These are phyloP conservation scores for Eucalyptus melliodora DNA, from an alignment of 345 rosid genomes.

Conservation along the genomic window DNA sequence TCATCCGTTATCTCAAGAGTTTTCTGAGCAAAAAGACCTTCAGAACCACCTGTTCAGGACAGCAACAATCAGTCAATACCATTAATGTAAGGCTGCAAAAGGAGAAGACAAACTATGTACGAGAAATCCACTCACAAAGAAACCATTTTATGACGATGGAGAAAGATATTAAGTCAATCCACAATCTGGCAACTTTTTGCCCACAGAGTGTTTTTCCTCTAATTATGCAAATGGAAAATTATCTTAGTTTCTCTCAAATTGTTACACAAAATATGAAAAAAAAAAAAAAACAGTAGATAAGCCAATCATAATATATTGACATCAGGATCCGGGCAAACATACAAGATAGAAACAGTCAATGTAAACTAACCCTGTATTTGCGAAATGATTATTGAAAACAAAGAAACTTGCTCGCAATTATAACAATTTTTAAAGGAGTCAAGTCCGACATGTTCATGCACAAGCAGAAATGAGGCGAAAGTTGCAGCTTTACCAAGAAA, in stretches of 20 bases:
- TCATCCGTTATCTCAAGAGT: conserved; percentile 82
- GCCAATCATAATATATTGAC: neutral
- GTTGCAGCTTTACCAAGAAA: conserved; percentile 54
- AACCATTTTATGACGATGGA: neutral
- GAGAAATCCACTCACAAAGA: neutral
- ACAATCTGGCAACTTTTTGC: neutral
- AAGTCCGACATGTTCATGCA: neutral
- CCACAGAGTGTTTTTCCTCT: neutral
- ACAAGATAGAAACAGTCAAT: neutral
- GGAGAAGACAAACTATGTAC: neutral
- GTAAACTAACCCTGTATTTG: too few relatives aligned
- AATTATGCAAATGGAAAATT: neutral
- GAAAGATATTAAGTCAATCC: neutral
- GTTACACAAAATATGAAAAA: neutral
- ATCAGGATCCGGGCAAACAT: neutral
- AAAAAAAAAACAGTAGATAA: neutral
- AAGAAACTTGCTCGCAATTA: neutral
- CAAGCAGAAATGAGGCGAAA: neutral
- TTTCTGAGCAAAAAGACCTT: conserved; percentile 93
- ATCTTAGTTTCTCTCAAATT: neutral
- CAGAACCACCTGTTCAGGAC: conserved; percentile 69
- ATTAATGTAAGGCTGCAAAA: neutral
- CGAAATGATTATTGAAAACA: neutral
- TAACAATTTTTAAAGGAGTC: neutral
- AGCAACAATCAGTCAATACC: neutral